Evolutionary conservation across 768 basidiomycete genomes (phyloP), one percentile per base, ranked within the genome.

Genomic region (Hygrocybe coccinea): DNA sequence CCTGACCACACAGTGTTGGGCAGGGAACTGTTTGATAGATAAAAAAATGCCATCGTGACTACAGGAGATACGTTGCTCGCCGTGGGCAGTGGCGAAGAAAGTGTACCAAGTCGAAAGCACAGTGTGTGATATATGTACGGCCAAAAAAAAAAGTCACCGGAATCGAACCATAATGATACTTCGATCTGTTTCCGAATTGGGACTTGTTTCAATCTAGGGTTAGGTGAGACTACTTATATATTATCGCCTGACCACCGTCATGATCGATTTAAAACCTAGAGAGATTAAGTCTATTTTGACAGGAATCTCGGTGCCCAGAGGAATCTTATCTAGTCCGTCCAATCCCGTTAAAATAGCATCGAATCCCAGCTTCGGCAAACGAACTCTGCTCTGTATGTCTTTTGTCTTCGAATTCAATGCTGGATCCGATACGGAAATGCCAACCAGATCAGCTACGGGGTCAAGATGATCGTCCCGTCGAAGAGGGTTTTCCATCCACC

Each of bases 1-100:
- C 78, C 78, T 80, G 24, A 65, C 29, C 29, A 69, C 59, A 79
- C 76, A 11, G 67, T 61, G 59, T 71, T 56, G 24, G 77, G 71
- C 43, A 72, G 57, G 1, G 76, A 70, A 65, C 67, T 64, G 63
- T 79, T 79, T 52, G 68, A 15, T 37, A 35, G 17, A 17, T 6
- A 21, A 34, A 19, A 19, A 37, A 48, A 55, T n/a, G 44, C 44
- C 21, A 46, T 22, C 6, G 19, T 14, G 38, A 41, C 15, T 11
- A 41, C 38, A 41, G 19, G 15, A 19, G 10, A 41, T 19, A 41
- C 38, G 38, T 11, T 41, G 38, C 10, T 41, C 38, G 38, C 19
- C 38, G 14, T 29, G 29, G 29, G 8, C 29, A 29, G 29, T 29
- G 29, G 8, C 29, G n/a, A 29, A 29, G 29, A 8, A 29, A 29